A percentile compares a stretch with the other conserved stretches of the same genome.
Evolutionary conservation across 2,329 filamentous ascomycete genomes (phyloP).

Genomic region (Microcera coccophila): DNA sequence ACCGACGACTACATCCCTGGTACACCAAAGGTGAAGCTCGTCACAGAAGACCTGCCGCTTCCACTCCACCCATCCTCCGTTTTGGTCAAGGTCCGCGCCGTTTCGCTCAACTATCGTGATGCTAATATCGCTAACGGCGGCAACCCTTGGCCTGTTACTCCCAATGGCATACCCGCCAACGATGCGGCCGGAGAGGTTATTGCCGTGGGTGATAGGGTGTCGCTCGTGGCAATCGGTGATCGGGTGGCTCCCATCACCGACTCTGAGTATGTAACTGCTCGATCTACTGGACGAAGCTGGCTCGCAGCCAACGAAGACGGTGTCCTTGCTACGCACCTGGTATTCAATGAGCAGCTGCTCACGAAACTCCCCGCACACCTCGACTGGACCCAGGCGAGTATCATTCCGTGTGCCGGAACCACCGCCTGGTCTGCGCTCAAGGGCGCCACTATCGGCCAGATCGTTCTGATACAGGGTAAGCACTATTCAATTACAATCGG

Average conservation of each 20-base stretch:
- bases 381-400: constrained; percentile 33
- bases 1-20: constrained; percentile 30
- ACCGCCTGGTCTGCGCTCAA: constrained; percentile 45
- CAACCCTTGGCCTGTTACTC: constrained; percentile 40
- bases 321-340: constrained; percentile 37
- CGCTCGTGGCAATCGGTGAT: constrained; percentile 31
- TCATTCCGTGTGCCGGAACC: constrained; percentile 41
- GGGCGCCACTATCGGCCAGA: constrained; percentile 35
- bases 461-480: constrained; percentile 42
- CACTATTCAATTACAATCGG: too few species aligned
- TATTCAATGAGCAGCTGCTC: constrained; percentile 38
- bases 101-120: constrained; percentile 35
- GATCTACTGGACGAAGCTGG: constrained; percentile 37
- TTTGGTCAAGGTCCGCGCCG: constrained; percentile 31
- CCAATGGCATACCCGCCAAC: constrained; percentile 31
- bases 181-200: constrained; percentile 42
- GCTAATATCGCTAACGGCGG: constrained; percentile 36
- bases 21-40: constrained; percentile 31
- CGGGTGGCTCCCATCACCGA: constrained; percentile 37
- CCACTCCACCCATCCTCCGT: constrained; percentile 30
- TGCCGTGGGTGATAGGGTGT: constrained; percentile 34
- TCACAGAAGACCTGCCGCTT: constrained; percentile 30
- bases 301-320: constrained; percentile 43
- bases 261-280: constrained; percentile 37
- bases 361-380: constrained; percentile 36